A percentile compares a stretch with the other conserved stretches of the same genome.
These are phyloP conservation scores for Litsea cubeba DNA, from an alignment of 164 flowering plant species.

Conservation along the genomic window DNA sequence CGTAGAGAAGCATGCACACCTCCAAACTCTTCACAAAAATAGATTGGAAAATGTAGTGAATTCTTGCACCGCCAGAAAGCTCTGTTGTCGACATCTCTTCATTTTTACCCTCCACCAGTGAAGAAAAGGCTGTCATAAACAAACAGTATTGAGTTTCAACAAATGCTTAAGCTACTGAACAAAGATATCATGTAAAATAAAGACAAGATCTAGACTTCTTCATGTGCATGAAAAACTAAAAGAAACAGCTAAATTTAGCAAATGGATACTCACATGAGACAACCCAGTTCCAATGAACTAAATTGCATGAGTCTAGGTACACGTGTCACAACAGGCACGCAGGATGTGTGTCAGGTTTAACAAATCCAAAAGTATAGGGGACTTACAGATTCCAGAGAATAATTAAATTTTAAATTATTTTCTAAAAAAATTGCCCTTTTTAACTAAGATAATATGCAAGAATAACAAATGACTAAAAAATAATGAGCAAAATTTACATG, in stretches of 20 bases:
- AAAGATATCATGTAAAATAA: neutral
- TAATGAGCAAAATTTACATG: too few relatives aligned
- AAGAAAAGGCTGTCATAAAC: slow-evolving; percentile 65
- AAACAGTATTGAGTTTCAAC: slow-evolving; percentile 1
- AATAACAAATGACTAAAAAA: too few relatives aligned
- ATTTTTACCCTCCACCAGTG: slow-evolving; percentile 95
- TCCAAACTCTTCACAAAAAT: slow-evolving; percentile 95
- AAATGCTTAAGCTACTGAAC: neutral
- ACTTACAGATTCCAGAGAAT: too few relatives aligned
- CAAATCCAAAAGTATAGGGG: too few relatives aligned
- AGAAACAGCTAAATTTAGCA: neutral
- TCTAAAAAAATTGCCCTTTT: too few relatives aligned
- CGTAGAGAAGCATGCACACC: slow-evolving; percentile 34
- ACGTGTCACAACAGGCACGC: neutral
- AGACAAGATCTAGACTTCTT: neutral
- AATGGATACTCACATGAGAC: neutral
- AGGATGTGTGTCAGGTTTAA: neutral
- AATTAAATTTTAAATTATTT: too few relatives aligned
- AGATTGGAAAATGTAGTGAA: slow-evolving; percentile 86
- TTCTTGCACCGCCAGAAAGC: slow-evolving; percentile 95
- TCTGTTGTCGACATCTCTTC: slow-evolving; percentile 95
- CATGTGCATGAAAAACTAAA: neutral
- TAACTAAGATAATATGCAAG: too few relatives aligned
- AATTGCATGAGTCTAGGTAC: too few relatives aligned
- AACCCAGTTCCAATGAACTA: too few relatives aligned